Evolutionary conservation across 1,284 basidiomycete species (phyloP).

Genomic region (Malassezia japonica): DNA sequence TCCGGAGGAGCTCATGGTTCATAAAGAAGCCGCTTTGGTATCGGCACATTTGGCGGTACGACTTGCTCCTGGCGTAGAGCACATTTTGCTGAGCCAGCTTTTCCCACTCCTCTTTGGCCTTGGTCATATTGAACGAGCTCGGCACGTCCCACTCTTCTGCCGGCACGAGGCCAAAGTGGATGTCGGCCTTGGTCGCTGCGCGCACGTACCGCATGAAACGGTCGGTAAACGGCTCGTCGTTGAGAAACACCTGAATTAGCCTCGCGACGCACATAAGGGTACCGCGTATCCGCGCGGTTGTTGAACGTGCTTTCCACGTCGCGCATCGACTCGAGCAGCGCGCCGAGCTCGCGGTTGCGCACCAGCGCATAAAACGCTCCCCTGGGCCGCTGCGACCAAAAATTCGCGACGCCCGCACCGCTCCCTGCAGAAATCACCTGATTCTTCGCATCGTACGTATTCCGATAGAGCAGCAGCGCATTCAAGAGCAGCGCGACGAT

Average conservation of each 20-base stretch:
- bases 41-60: constrained; percentile 60
- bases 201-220: constrained; percentile 44
- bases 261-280: constrained; percentile 35
- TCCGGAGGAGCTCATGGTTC: constrained; percentile 52
- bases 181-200: constrained; percentile 29
- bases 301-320: constrained; percentile 38
- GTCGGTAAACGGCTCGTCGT: constrained; percentile 46
- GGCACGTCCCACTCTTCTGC: constrained; percentile 73
- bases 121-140: constrained; percentile 56
- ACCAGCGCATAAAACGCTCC: constrained; percentile 45
- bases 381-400: constrained; percentile 22
- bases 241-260: constrained; percentile 40
- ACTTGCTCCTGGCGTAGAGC: constrained; percentile 62
- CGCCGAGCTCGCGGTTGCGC: constrained; percentile 40
- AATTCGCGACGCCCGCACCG: background rate
- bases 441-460: too few relatives aligned
- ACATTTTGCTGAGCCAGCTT: constrained; percentile 55
- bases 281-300: constrained; percentile 16
- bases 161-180: constrained; percentile 67
- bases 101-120: constrained; percentile 58
- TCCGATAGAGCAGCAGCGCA: background rate
- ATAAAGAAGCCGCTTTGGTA: constrained; percentile 75
- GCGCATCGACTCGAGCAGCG: constrained; percentile 28
- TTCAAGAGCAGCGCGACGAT: background rate
- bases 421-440: too few relatives aligned